Evolutionary conservation across 2,329 filamentous ascomycete species (phyloP).

Genomic region (Fusarium fujikuroi): DNA sequence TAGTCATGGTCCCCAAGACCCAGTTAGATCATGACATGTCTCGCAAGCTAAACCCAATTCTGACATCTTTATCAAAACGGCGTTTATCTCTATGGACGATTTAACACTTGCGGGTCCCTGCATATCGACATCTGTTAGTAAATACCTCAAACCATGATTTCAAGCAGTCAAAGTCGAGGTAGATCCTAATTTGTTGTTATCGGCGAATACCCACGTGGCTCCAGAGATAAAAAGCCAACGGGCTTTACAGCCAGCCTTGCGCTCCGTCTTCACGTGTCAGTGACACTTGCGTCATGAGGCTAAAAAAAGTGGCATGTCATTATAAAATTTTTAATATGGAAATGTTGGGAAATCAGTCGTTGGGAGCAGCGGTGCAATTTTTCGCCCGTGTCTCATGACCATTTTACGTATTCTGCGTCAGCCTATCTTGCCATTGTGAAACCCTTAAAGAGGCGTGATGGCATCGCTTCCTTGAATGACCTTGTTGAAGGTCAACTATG

Average conservation of each 20-base stretch:
- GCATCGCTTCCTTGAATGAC: accelerated
- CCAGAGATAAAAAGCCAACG: neutral
- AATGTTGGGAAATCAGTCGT: neutral
- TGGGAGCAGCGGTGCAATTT: neutral
- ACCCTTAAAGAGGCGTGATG: neutral
- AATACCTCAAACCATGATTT: neutral
- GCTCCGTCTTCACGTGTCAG: neutral
- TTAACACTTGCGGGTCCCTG: neutral
- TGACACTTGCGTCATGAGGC: neutral
- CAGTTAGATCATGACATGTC: neutral
- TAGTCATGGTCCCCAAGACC: neutral
- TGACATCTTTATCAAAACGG: neutral
- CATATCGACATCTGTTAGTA: neutral
- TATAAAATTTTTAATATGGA: neutral
- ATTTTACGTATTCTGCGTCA: neutral
- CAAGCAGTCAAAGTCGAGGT: neutral
- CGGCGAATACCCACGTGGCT: neutral
- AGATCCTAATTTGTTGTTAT: neutral
- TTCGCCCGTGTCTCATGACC: neutral
- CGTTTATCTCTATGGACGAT: neutral
- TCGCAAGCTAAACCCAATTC: neutral
- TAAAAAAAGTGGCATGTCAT: neutral
- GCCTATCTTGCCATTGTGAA: neutral
- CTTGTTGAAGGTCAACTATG: neutral
- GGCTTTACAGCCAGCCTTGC: neutral